phyloP scores from a whole-genome alignment of 2,329 filamentous ascomycete species.

The Scedosporium apiospermum region DNA sequence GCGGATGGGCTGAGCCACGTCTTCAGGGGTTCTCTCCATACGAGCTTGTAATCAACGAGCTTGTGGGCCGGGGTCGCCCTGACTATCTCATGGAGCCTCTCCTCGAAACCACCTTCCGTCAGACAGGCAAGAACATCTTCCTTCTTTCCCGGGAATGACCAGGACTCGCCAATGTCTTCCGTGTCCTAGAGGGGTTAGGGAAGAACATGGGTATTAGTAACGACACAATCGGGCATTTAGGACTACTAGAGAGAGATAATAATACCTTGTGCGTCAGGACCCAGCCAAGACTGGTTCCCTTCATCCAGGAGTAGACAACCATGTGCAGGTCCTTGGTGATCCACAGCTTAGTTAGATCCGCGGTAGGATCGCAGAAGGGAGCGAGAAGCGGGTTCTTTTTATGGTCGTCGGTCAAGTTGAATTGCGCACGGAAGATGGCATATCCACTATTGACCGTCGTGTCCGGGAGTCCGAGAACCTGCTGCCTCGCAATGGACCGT shows the following conservation, averaged over 20 bases:
- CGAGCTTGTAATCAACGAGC: conserved; percentile 19
- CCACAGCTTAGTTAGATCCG: background rate
- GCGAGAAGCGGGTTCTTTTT: background rate
- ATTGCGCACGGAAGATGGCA: background rate
- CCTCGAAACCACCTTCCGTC: conserved; percentile 24
- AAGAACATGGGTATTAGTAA: background rate
- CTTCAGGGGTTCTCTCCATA: conserved; percentile 23
- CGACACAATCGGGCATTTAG: background rate
- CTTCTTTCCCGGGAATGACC: conserved; percentile 26
- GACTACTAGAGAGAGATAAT: background rate
- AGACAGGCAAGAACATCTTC: conserved; percentile 26
- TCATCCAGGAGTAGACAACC: background rate
- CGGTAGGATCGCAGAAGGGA: background rate
- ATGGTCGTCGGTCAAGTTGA: background rate
- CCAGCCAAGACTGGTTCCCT: background rate
- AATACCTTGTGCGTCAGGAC: background rate
- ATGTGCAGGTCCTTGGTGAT: background rate
- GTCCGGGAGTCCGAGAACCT: background rate
- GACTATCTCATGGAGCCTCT: conserved; percentile 30
- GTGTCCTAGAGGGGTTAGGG: conserved; percentile 19
- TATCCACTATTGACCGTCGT: background rate
- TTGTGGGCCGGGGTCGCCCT: conserved; percentile 17
- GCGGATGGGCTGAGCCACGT: conserved; percentile 20
- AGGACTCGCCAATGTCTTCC: conserved; percentile 29
- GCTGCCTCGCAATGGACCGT: background rate